Evolutionary conservation across 257 asterid species (phyloP).

Genomic region (Solanum pinnatisectum): DNA sequence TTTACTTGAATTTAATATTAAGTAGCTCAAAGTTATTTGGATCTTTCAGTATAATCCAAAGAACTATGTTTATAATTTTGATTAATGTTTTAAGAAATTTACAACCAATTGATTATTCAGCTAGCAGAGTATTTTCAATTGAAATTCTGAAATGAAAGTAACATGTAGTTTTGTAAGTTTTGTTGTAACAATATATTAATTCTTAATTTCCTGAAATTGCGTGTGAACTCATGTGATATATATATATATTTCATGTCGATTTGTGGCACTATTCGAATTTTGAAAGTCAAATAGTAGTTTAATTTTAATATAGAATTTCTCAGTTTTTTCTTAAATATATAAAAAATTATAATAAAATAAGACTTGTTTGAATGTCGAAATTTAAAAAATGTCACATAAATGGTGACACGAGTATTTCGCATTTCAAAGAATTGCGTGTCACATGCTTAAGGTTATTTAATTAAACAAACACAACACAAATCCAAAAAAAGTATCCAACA

Average conservation of each 20-base stretch:
- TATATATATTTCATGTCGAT: too few species aligned
- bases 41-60: not conserved
- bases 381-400: too few species aligned
- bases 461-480: not conserved
- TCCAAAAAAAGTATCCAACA: not conserved
- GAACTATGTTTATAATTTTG: not conserved
- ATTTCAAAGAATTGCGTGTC: not conserved
- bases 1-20: too few species aligned
- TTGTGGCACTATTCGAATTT: too few species aligned
- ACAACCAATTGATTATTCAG: not conserved
- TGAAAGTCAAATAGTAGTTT: too few species aligned
- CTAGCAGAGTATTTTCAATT: not conserved
- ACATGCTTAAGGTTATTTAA: not conserved
- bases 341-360: too few species aligned
- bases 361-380: too few species aligned
- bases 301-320: too few species aligned
- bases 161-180: not conserved
- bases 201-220: not conserved
- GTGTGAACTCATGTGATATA: not conserved
- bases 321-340: too few species aligned
- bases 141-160: not conserved
- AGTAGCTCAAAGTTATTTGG: not conserved
- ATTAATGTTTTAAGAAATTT: too few species aligned
- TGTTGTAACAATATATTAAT: not conserved
- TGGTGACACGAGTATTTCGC: too few species aligned